Conservation (phyloP, 179 eudicot species). For the Gypsophila paniculata region DNA sequence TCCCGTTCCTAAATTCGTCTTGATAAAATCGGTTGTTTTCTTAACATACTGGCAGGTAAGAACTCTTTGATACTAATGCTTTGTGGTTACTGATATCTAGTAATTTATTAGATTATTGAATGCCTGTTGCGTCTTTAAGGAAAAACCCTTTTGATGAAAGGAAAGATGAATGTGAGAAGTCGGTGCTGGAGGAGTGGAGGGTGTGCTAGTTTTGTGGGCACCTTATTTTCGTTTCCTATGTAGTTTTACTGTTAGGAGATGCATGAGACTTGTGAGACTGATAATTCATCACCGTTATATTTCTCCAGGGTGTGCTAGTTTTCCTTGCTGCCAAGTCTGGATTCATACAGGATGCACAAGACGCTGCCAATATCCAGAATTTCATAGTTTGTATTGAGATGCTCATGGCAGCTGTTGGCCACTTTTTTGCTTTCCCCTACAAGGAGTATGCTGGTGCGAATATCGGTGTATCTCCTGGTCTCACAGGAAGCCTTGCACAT, state of each 20-base stretch:
- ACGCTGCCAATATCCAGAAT: constrained; percentile 85
- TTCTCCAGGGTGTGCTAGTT: constrained; percentile 74
- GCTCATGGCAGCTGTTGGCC: constrained; percentile 94
- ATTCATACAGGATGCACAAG: constrained; percentile 60
- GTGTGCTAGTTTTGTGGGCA: not conserved
- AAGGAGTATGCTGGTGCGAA: constrained; percentile 97
- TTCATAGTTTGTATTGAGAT: constrained; percentile 86
- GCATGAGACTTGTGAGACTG: not conserved
- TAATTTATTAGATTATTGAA: not conserved
- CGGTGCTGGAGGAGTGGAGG: not conserved
- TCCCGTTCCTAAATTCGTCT: constrained; percentile 92
- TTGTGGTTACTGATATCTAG: not conserved
- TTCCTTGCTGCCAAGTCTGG: constrained; percentile 90
- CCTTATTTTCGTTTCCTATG: not conserved
- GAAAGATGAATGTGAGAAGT: not conserved
- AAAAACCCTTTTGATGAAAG: not conserved
- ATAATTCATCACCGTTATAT: not conserved
- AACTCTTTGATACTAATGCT: not conserved
- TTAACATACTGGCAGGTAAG: constrained; percentile 97
- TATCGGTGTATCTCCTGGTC: constrained; percentile 64
- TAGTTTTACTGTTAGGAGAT: not conserved
- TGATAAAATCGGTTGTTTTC: constrained; percentile 91
- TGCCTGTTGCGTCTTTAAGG: not conserved
- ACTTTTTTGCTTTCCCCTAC: constrained; percentile 92
- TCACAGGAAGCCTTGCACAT: constrained; percentile 82